A percentile compares a stretch with the other conserved stretches of the same genome.
Evolutionary conservation across 1,284 basidiomycete genomes (phyloP).

Genomic region (Ustilago shanxiensis): DNA sequence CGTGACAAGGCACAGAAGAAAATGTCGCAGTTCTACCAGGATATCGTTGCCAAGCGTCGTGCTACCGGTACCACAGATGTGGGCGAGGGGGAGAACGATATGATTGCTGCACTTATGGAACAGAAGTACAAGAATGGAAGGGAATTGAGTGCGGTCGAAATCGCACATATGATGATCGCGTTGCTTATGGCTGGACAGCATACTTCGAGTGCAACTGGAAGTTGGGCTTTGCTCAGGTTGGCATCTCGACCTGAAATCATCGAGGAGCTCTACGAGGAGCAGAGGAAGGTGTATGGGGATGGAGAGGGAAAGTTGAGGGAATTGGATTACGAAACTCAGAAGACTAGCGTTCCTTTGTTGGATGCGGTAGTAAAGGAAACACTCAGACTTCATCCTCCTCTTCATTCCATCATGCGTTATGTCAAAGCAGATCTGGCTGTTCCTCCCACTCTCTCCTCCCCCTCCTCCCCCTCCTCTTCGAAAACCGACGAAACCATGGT

Average conservation of each 20-base stretch:
- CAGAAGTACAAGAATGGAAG: constrained; percentile 89
- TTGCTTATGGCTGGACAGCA: constrained; percentile 90
- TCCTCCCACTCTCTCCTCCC: constrained; percentile 78
- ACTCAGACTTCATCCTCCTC: constrained; percentile 74
- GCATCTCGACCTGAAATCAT: constrained; percentile 83
- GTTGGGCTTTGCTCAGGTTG: constrained; percentile 90
- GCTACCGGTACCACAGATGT: constrained; percentile 56
- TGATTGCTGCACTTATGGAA: constrained; percentile 88
- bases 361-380: constrained; percentile 93
- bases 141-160: constrained; percentile 85
- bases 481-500: constrained; percentile 75
- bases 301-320: constrained; percentile 77
- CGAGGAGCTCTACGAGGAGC: constrained; percentile 80
- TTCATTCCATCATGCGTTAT: constrained; percentile 78
- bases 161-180: constrained; percentile 89
- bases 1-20: constrained; percentile 91
- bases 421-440: constrained; percentile 87
- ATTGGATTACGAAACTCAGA: constrained; percentile 87
- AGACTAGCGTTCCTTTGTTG: constrained; percentile 82
- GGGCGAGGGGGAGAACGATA: constrained; percentile 78
- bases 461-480: constrained; percentile 66
- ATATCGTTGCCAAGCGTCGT: constrained; percentile 85
- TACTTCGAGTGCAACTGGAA: constrained; percentile 89
- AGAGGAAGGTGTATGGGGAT: constrained; percentile 83
- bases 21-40: constrained; percentile 93